A percentile compares a stretch with the other conserved stretches of the same genome.
phyloP scores from a whole-genome alignment of 257 asterid genomes.

The Orobanche coerulescens region DNA sequence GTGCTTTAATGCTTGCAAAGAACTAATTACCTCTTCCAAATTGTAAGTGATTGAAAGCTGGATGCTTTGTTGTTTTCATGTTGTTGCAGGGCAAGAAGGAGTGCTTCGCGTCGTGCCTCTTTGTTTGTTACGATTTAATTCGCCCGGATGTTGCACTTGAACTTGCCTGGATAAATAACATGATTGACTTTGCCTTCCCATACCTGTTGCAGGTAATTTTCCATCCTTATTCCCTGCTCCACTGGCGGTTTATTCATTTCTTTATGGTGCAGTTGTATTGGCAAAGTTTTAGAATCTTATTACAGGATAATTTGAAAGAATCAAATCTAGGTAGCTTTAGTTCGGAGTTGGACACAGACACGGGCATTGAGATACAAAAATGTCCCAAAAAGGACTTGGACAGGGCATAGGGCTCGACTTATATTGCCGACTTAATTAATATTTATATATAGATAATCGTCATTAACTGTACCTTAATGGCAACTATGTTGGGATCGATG shows the following conservation, averaged over 20 bases:
- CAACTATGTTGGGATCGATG: too few relatives aligned
- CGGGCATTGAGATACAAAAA: too few relatives aligned
- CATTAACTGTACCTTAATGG: too few relatives aligned
- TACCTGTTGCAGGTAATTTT: constrained; percentile 79
- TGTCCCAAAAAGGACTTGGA: too few relatives aligned
- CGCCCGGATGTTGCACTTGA: constrained; percentile 95
- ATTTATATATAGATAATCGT: too few relatives aligned
- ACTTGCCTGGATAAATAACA: constrained; percentile 95
- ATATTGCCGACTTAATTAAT: too few relatives aligned
- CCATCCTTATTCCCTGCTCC: neutral
- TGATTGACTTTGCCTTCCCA: constrained; percentile 95
- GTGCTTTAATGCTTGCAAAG: neutral
- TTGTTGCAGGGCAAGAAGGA: constrained; percentile 91
- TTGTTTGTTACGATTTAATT: constrained; percentile 88
- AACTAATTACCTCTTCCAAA: neutral
- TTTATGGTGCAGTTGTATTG: neutral
- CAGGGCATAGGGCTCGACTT: too few relatives aligned
- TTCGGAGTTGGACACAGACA: too few relatives aligned
- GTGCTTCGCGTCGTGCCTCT: constrained; percentile 95
- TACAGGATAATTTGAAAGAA: neutral
- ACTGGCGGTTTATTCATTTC: constrained; percentile 3
- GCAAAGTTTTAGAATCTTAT: neutral
- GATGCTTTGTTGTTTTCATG: constrained; percentile 8
- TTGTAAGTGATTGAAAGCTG: constrained; percentile 2
- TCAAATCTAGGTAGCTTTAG: too few relatives aligned